A percentile compares a stretch with the other conserved stretches of the same genome.
Conservation (phyloP, 2,329 filamentous ascomycete species). For the Colletotrichum sp. region DNA sequence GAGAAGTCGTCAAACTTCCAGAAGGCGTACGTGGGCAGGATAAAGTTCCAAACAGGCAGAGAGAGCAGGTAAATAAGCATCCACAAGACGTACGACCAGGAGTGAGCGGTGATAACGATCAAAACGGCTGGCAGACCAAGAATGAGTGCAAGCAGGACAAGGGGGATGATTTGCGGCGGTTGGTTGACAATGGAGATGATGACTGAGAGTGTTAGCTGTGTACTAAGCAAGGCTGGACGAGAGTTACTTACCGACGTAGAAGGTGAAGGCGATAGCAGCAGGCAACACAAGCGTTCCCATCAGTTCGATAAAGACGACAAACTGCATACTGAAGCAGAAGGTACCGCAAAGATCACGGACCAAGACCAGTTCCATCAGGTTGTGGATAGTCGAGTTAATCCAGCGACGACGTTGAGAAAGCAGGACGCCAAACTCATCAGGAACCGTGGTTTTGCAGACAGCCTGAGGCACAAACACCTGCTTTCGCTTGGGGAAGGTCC, state of each 20-base stretch:
- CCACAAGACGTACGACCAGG: slow-evolving; percentile 90
- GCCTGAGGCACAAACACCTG: slow-evolving; percentile 98
- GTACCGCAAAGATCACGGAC: slow-evolving; percentile 97
- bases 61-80: slow-evolving; percentile 96
- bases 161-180: slow-evolving; percentile 84
- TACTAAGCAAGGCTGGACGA: not conserved
- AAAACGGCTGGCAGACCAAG: slow-evolving; percentile 91
- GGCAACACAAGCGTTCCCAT: slow-evolving; percentile 93
- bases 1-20: slow-evolving; percentile 99
- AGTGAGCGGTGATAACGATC: slow-evolving; percentile 92
- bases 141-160: slow-evolving; percentile 88
- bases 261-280: slow-evolving; percentile 94
- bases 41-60: slow-evolving; percentile 96
- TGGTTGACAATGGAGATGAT: slow-evolving; percentile 82
- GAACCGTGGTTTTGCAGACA: slow-evolving; percentile 97
- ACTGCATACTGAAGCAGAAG: slow-evolving; percentile 99
- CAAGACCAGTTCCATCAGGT: slow-evolving; percentile 95
- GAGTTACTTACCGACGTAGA: slow-evolving; percentile 82
- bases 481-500: slow-evolving; percentile 98
- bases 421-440: slow-evolving; percentile 89
- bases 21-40: slow-evolving; percentile 92
- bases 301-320: slow-evolving; percentile 94
- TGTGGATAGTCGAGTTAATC: slow-evolving; percentile 99
- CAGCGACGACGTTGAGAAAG: slow-evolving; percentile 94
- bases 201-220: slow-evolving; percentile 53